Evolutionary conservation across 345 rosid species (phyloP).

Genomic region (Lenwebbia sp.): DNA sequence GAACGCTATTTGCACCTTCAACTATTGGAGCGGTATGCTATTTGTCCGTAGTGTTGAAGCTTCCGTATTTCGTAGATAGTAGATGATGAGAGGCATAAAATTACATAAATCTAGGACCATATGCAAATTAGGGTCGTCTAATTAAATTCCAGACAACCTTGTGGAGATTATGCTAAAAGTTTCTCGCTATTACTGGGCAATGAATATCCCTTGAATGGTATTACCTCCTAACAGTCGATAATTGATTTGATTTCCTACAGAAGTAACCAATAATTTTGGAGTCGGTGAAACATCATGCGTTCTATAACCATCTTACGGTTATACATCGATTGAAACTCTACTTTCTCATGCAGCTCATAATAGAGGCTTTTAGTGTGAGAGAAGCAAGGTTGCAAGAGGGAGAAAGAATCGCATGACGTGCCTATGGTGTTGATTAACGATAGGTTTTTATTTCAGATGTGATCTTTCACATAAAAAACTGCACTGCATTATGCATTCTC

Average conservation of each 20-base stretch:
- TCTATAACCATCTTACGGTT: neutral
- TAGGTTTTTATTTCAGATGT: neutral
- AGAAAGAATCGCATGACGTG: neutral
- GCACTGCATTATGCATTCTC: neutral
- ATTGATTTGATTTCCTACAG: neutral
- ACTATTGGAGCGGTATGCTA: slow-evolving; percentile 29
- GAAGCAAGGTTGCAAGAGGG: neutral
- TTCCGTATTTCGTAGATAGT: neutral
- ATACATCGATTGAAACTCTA: neutral
- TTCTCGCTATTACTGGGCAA: neutral
- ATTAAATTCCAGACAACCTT: neutral
- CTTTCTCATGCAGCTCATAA: neutral
- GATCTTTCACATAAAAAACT: neutral
- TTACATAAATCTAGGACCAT: neutral
- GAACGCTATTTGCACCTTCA: slow-evolving; percentile 25
- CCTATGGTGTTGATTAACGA: neutral
- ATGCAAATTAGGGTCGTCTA: neutral
- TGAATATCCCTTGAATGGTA: neutral
- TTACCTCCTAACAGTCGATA: neutral
- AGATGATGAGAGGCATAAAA: neutral
- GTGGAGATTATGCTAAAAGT: neutral
- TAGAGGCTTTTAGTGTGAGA: neutral
- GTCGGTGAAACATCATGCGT: neutral
- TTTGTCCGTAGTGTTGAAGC: neutral
- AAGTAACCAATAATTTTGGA: neutral